phyloP scores from a whole-genome alignment of 1,139 yeast species.

The Diutina siamensis region DNA sequence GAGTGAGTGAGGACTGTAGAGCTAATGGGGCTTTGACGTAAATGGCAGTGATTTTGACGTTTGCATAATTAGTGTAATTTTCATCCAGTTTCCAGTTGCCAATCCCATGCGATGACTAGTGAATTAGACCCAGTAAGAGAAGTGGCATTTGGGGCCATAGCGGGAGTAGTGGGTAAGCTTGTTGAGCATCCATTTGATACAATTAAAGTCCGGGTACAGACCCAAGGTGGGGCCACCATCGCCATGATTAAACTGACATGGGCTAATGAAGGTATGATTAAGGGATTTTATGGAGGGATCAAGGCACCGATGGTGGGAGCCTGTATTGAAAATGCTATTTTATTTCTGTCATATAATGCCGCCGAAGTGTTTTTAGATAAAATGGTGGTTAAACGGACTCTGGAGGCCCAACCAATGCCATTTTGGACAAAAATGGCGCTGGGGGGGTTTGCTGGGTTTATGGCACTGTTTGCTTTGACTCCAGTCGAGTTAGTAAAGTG shows the following conservation, averaged over 20 bases:
- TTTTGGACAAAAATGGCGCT: slow-evolving; percentile 17
- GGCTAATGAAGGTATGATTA: slow-evolving; percentile 49
- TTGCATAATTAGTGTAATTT: too few relatives aligned
- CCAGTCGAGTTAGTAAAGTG: slow-evolving; percentile 88
- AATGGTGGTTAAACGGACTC: neutral
- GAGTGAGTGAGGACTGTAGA: too few relatives aligned
- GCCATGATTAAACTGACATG: slow-evolving; percentile 54
- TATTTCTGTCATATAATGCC: slow-evolving; percentile 50
- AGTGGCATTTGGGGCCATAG: slow-evolving; percentile 34
- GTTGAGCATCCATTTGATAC: slow-evolving; percentile 93
- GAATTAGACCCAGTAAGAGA: slow-evolving; percentile 13
- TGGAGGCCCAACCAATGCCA: neutral
- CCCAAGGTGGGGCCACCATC: slow-evolving; percentile 36
- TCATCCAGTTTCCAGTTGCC: too few relatives aligned
- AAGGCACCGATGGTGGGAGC: slow-evolving; percentile 82
- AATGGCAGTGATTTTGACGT: too few relatives aligned
- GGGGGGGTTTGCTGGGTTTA: slow-evolving; percentile 76
- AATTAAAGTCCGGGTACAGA: slow-evolving; percentile 77
- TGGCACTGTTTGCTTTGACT: slow-evolving; percentile 75
- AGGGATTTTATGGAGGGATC: slow-evolving; percentile 48
- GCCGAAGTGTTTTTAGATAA: slow-evolving; percentile 15
- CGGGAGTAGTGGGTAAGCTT: slow-evolving; percentile 78
- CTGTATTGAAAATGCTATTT: slow-evolving; percentile 69
- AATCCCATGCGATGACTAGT: neutral
- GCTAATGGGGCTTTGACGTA: too few relatives aligned